Base-by-base conservation (phyloP, 352 stramenopile genomes). In the Pythium sukuiense region DNA sequence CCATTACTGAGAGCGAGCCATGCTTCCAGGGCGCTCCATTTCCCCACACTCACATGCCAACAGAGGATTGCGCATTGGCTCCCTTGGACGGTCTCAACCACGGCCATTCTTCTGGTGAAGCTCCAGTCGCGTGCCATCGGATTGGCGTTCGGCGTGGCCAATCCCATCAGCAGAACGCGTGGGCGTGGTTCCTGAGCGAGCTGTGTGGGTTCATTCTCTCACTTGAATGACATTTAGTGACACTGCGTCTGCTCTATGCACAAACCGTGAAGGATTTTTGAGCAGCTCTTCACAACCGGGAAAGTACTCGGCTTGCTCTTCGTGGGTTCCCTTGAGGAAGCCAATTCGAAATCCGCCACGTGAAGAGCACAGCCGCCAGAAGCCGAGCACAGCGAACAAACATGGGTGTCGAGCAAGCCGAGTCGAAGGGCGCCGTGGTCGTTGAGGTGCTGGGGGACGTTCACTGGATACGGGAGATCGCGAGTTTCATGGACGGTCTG, bases 391-490 rank as follows among this genome's bases (percentile, higher is more conserved):
- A 8, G 32, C 32, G 32, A 35, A 35, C 8, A 49, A 49, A 24
- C 20, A 24, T 49, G 41, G 41, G 18, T 26, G 41, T 2, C 41
- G 9, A 7, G 5, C 3, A 8, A 49, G 41, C 26, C 41, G 14
- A 49, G 12, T 11, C 0, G 20, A 39, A 16, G 0, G 39, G 18
- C 24, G 39, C 24, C 9, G 24, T 33, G 35, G 50, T 61, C 24
- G 55, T 61, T 3, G 9, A 61, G 26, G 48, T 65, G 33, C 48
- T 65, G 5, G 48, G 32, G 2, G 59, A 65, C 18, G 11, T 49
- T 18, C 59, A 65, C 37, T 59, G 59, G 59, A 32, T 65, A 26
- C 50, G 50, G 12, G 35, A 65, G 59, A 65, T 65, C 50, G 27
- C 59, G 32, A 35, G 49, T 24, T 65, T 59, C 59, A 53, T 55